These are phyloP conservation scores for Schizothecium vesticola DNA, from an alignment of 495 filamentous ascomycete species.

Conservation along the genomic window DNA sequence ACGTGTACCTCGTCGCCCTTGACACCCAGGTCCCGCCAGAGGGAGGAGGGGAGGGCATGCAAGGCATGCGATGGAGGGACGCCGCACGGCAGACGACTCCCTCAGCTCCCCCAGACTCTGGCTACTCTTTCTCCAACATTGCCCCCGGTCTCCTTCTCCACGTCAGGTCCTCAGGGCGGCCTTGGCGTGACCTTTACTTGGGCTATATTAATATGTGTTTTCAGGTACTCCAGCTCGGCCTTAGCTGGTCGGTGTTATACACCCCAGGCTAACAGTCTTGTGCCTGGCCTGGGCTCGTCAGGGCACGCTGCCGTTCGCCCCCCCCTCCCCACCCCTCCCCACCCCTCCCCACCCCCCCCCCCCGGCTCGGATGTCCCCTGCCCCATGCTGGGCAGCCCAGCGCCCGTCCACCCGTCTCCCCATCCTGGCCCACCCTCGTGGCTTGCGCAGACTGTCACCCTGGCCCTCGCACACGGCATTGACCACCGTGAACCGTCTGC, in stretches of 20 bases:
- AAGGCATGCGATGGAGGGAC: background rate
- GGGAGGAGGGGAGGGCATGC: background rate
- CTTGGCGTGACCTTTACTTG: slow-evolving; percentile 25
- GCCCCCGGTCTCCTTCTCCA: slow-evolving; percentile 20
- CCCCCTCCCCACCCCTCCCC: slow-evolving; percentile 1
- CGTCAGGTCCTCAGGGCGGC: slow-evolving; percentile 7
- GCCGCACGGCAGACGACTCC: slow-evolving; percentile 1
- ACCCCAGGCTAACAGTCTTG: slow-evolving; percentile 11
- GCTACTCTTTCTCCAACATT: background rate
- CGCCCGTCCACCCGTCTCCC: slow-evolving; percentile 1
- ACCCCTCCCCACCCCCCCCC: background rate
- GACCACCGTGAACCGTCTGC: slow-evolving; percentile 18
- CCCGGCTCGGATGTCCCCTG: slow-evolving; percentile 14
- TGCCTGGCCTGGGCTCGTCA: slow-evolving; percentile 23
- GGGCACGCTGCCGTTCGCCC: slow-evolving; percentile 14
- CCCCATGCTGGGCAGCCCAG: slow-evolving; percentile 2
- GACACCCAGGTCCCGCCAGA: background rate
- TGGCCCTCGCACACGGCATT: slow-evolving; percentile 30
- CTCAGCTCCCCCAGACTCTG: background rate
- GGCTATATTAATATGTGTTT: slow-evolving; percentile 30
- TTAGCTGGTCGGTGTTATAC: slow-evolving; percentile 24
- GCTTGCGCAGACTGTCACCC: slow-evolving; percentile 5
- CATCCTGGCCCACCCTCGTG: slow-evolving; percentile 2
- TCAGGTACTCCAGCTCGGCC: slow-evolving; percentile 29
- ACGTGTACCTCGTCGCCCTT: background rate